phyloP scores from a whole-genome alignment of 345 rosid genomes.

The Garcia nutans region DNA sequence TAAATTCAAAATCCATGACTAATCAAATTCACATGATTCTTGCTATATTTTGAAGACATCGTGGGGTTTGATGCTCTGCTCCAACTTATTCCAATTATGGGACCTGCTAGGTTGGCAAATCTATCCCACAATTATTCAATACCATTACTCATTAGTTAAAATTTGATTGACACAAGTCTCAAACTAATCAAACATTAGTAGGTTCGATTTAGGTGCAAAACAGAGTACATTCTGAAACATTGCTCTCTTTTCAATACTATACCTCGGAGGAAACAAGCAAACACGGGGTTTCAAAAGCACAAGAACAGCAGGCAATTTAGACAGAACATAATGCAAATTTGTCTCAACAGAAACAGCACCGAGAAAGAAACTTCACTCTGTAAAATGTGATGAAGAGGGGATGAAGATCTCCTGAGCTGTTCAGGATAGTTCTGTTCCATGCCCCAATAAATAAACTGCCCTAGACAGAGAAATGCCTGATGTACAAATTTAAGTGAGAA shows the following conservation, averaged over 20 bases:
- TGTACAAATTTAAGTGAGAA: too few relatives aligned
- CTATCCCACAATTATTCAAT: background rate
- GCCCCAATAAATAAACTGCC: too few relatives aligned
- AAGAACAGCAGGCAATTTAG: too few relatives aligned
- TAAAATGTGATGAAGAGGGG: background rate
- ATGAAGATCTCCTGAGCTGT: background rate
- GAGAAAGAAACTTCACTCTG: background rate
- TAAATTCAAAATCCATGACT: background rate
- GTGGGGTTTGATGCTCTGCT: background rate
- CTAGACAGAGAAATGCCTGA: too few relatives aligned
- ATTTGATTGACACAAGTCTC: background rate
- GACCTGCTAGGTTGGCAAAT: conserved; percentile 13
- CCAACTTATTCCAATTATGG: background rate
- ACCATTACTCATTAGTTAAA: background rate
- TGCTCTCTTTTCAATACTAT: too few relatives aligned
- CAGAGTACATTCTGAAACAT: too few relatives aligned
- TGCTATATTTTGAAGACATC: background rate
- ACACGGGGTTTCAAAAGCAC: background rate
- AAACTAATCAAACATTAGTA: too few relatives aligned
- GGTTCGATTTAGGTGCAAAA: too few relatives aligned
- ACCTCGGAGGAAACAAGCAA: background rate
- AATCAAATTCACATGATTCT: background rate
- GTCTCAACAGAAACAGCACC: background rate
- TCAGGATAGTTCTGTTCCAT: background rate
- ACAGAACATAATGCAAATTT: background rate